Evolutionary conservation across 768 basidiomycete genomes (phyloP), one percentile per base, ranked within the genome.

Genomic region (Lactarius sanguifluus): DNA sequence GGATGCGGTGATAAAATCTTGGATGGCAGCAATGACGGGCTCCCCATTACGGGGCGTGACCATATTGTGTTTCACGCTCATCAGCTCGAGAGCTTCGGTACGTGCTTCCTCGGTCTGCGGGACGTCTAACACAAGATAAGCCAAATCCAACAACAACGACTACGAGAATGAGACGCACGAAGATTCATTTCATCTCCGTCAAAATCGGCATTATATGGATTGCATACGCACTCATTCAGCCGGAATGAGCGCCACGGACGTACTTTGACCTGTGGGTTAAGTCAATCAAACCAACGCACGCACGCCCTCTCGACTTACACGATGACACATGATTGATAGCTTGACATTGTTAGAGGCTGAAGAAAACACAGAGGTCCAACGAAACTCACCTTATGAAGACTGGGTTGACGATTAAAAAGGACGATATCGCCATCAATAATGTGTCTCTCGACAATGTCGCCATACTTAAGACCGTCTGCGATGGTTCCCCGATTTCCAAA

Each of bases 141-240:
- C 20, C 60, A 32, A 34, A 43, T 16, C 66, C 38, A 41, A 56
- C 36, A 41, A 56, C 36, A 18, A 59, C 4, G 32, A 34, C 38
- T 9, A 62, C 16, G 25, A 60, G 75, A 52, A 52, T 25, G 34
- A 12, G 9, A 77, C 92, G 72, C 73, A 96, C 96, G 97, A 72
- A 99, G 80, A 78, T 99, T 99, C 97, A 99, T 99, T 76, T 99
- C 97, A 75, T 99, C 97, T 68, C 97, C 97, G 75, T 99, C 97
- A 70, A 99, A 99, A 81, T 99, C 97, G 58, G 97, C 97, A 74
- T 98, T 98, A 79, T 98, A 98, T 9, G 97, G 97, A 57, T 93
- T 95, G 78, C 97, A 99, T 10, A 98, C 97, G 85, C 97, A 99
- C 76, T 99, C 97, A 74, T 99, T 99, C 64, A 99, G 79, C 38